Evolutionary conservation across 1,284 basidiomycete species (phyloP).

Genomic region (Naganishia cerealis): DNA sequence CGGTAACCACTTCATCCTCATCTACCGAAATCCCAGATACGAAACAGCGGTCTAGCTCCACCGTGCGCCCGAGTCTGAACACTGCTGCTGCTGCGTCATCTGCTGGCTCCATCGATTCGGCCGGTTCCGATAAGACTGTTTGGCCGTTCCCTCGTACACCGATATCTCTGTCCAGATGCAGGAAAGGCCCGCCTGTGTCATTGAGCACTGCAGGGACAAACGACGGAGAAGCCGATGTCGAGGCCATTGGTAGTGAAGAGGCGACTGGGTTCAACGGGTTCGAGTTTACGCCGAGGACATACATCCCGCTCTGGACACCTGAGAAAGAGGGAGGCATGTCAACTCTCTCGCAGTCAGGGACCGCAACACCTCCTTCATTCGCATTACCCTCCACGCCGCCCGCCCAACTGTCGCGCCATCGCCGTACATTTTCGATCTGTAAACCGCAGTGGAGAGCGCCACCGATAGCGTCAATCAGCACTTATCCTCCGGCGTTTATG

Average conservation of each 20-base stretch:
- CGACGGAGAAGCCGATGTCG: not conserved
- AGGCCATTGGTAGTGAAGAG: not conserved
- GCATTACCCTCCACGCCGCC: conserved; percentile 1
- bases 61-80: not conserved
- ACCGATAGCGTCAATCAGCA: not conserved
- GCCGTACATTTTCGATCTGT: conserved; percentile 17
- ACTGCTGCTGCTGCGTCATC: not conserved
- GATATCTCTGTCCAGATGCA: not conserved
- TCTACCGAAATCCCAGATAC: not conserved
- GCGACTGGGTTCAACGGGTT: conserved; percentile 2
- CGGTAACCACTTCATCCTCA: conserved; percentile 6
- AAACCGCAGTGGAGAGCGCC: not conserved
- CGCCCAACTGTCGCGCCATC: conserved; percentile 6
- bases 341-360: not conserved
- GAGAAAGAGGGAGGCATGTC: not conserved
- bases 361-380: not conserved
- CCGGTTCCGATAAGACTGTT: conserved; percentile 7
- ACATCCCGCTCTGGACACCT: conserved; percentile 18
- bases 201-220: not conserved
- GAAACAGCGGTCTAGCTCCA: not conserved
- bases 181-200: not conserved
- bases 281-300: conserved; percentile 14
- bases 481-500: conserved; percentile 14
- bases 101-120: not conserved
- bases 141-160: conserved; percentile 22